These are phyloP conservation scores for Wickerhamomyces bisporus DNA, from an alignment of 805 yeast genomes.

Conservation along the genomic window DNA sequence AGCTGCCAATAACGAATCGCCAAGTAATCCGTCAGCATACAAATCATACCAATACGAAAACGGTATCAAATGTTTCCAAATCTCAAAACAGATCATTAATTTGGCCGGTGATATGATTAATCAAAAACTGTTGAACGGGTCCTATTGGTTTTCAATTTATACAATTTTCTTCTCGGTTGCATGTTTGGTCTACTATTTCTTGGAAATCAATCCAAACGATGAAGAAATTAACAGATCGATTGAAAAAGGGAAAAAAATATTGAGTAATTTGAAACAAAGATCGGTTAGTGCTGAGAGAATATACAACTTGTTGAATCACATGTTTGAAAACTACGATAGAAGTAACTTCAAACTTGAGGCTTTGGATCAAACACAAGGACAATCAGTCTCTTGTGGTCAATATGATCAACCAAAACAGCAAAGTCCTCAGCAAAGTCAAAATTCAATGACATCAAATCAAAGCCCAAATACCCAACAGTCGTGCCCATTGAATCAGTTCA, in stretches of 20 bases:
- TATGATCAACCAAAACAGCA: neutral
- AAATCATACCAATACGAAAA: conserved; percentile 50
- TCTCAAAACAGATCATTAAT: conserved; percentile 75
- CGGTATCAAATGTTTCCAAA: conserved; percentile 80
- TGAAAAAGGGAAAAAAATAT: conserved; percentile 70
- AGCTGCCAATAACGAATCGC: conserved; percentile 36
- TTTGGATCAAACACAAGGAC: conserved; percentile 3
- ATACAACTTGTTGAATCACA: conserved; percentile 66
- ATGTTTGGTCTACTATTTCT: conserved; percentile 68
- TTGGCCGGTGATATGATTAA: conserved; percentile 76
- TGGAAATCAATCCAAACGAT: conserved; percentile 44
- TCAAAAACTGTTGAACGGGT: conserved; percentile 69
- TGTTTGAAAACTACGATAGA: conserved; percentile 74
- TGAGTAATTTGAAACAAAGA: conserved; percentile 63
- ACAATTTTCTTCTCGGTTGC: conserved; percentile 92
- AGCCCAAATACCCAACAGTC: neutral
- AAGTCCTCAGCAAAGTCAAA: neutral
- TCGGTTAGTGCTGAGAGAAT: conserved; percentile 78
- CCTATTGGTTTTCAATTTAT: conserved; percentile 92
- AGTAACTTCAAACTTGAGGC: conserved; percentile 49
- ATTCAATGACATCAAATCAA: neutral
- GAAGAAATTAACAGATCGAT: conserved; percentile 58
- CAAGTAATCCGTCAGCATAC: conserved; percentile 33
- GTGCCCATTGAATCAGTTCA: conserved; percentile 10
- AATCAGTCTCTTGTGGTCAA: conserved; percentile 2